phyloP scores from a whole-genome alignment of 139 green algal genomes.

The Chlamydomonas asymmetrica region DNA sequence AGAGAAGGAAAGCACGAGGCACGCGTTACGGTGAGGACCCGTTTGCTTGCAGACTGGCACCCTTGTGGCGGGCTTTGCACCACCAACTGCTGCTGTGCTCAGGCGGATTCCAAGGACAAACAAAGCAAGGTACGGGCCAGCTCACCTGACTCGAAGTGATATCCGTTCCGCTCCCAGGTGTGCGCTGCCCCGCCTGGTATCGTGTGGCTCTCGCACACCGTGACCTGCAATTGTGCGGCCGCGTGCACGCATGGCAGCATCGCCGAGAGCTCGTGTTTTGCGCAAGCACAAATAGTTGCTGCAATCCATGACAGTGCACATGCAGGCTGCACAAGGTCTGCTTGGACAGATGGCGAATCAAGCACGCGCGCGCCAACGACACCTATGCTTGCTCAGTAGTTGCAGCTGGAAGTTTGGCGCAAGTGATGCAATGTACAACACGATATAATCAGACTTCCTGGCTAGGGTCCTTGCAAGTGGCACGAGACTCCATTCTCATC shows the following conservation, averaged over 20 bases:
- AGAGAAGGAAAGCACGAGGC: too few relatives aligned
- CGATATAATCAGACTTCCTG: not conserved
- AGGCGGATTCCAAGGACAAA: too few relatives aligned
- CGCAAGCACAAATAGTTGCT: not conserved
- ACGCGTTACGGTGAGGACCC: too few relatives aligned
- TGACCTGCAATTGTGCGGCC: conserved; percentile 46
- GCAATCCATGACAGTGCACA: not conserved
- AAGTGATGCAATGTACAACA: not conserved
- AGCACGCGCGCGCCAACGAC: not conserved
- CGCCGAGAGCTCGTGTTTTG: not conserved
- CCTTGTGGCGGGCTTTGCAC: too few relatives aligned
- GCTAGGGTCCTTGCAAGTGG: not conserved
- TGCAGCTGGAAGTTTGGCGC: not conserved
- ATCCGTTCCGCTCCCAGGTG: conserved; percentile 71
- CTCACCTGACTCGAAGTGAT: conserved; percentile 92
- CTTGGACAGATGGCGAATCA: not conserved
- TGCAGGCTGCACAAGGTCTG: not conserved
- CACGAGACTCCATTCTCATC: not conserved
- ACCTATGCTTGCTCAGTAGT: not conserved
- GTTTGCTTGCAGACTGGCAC: too few relatives aligned
- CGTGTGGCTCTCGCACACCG: conserved; percentile 82
- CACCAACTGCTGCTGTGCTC: too few relatives aligned
- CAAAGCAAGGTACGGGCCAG: conserved; percentile 84
- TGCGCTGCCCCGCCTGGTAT: conserved; percentile 86
- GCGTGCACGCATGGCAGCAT: not conserved